Evolutionary conservation across 805 yeast species (phyloP), one percentile per base, ranked within the genome.

Genomic region (Wickerhamiella cacticola): DNA sequence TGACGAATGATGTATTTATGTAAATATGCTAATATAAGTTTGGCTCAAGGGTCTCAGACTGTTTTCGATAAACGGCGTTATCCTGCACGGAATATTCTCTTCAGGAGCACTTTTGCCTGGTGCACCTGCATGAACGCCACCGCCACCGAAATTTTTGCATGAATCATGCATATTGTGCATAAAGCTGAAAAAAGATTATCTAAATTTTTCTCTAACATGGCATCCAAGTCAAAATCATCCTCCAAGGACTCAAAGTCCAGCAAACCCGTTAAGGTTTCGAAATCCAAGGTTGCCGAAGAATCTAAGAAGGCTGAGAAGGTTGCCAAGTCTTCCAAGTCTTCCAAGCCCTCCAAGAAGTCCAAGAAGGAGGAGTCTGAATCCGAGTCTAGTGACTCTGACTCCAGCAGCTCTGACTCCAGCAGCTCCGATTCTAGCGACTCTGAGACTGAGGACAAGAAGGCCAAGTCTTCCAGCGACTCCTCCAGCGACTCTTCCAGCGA

Each of bases 331-430:
- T 48, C 41, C 25, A 40, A 41, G 18, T 15, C 35, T 13, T 31
- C 36, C 15, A 31, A 31, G n/a, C 15, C 42, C 15, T 22, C 41
- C 16, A 48, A 33, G 48, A 52, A 50, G 45, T 49, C 45, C 25
- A 29, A 19, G n/a, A 28, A 26, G 25, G 25, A 41, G 16, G 35
- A 26, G 25, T 41, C 45, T 28, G 45, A 41, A 15, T 41, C 45
- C 28, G 34, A 26, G 35, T 45, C 53, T 40, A 28, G 53, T 26
- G 39, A 51, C 43, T 44, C 54, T n/a, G 53, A 51, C 13, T n/a
- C 38, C 22, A 8, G 10, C 29, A 25, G n/a, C 22, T 38, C 41
- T 35, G 39, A 35, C 41, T 38, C 41, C n/a, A 25, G 33, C 23
- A 25, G 33, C 33, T 21, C 25, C 22, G 39, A 31, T 18, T 43